These are phyloP conservation scores for Hortaea werneckii DNA, from an alignment of 2,329 filamentous ascomycete genomes.

Conservation along the genomic window DNA sequence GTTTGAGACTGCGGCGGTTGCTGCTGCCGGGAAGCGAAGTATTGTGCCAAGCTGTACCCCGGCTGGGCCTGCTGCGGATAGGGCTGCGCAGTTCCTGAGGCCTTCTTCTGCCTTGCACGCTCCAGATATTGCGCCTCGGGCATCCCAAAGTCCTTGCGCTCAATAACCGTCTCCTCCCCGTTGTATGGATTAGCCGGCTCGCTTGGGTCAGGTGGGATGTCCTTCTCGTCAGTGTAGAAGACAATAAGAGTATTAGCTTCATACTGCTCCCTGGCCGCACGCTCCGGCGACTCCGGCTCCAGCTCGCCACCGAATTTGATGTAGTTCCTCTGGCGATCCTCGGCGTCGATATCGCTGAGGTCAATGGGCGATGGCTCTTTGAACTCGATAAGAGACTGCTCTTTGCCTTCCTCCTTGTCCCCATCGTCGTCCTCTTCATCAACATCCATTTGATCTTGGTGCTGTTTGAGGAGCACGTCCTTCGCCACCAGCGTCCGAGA, in stretches of 20 bases:
- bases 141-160: slow-evolving; percentile 30
- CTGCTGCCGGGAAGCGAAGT: slow-evolving; percentile 10
- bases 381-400: slow-evolving; percentile 8
- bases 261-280: slow-evolving; percentile 32
- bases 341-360: slow-evolving; percentile 31
- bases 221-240: slow-evolving; percentile 33
- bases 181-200: slow-evolving; percentile 33
- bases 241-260: slow-evolving; percentile 39
- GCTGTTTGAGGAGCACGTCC: slow-evolving; percentile 44
- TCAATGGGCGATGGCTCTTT: slow-evolving; percentile 25
- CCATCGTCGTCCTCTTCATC: slow-evolving; percentile 46
- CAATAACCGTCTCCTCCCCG: slow-evolving; percentile 14
- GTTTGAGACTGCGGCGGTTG: slow-evolving; percentile 11
- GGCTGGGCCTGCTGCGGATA: slow-evolving; percentile 3
- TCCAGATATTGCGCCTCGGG: slow-evolving; percentile 20
- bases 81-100: slow-evolving; percentile 5
- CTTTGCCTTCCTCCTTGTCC: slow-evolving; percentile 44
- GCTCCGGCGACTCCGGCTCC: slow-evolving; percentile 32
- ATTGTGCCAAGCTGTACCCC: slow-evolving; percentile 6
- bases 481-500: slow-evolving; percentile 60
- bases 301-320: slow-evolving; percentile 33
- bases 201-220: slow-evolving; percentile 37
- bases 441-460: slow-evolving; percentile 55
- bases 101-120: slow-evolving; percentile 13
- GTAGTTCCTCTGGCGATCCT: slow-evolving; percentile 36